phyloP scores from a whole-genome alignment of 2,329 filamentous ascomycete genomes.

The Cryoendolithus antarcticus region DNA sequence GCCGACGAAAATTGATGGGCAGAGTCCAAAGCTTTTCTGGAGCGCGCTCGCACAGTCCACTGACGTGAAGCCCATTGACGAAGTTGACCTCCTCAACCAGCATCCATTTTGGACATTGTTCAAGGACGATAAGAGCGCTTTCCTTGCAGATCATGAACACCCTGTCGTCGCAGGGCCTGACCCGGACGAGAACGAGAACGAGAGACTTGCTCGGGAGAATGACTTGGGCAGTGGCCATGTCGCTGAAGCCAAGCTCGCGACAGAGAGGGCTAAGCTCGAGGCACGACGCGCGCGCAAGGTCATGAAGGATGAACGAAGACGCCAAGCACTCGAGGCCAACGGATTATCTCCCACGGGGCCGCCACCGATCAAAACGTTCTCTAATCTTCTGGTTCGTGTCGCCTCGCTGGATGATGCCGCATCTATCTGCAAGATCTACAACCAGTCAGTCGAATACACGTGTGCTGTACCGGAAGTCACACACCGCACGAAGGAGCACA shows the following conservation, averaged over 20 bases:
- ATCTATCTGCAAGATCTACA: constrained; percentile 43
- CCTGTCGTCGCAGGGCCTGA: constrained; percentile 17
- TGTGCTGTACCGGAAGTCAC: constrained; percentile 35
- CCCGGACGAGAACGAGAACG: constrained; percentile 15
- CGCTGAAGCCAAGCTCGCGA: constrained; percentile 14
- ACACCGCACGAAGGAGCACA: constrained; percentile 25
- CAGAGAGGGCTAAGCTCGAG: constrained; percentile 16
- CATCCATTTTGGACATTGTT: constrained; percentile 23
- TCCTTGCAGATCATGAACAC: constrained; percentile 6
- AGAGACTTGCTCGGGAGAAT: constrained; percentile 12
- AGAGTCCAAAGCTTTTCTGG: constrained; percentile 19
- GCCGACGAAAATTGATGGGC: constrained; percentile 11
- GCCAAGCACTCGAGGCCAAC: too few species aligned
- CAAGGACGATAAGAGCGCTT: constrained; percentile 3
- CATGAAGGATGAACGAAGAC: too few species aligned
- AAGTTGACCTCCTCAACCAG: constrained; percentile 12
- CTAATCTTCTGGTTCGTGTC: constrained; percentile 35
- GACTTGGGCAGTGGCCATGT: constrained; percentile 16
- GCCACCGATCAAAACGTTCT: constrained; percentile 6
- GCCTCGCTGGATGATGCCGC: constrained; percentile 37
- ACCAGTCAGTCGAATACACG: constrained; percentile 40
- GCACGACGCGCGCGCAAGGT: constrained; percentile 7
- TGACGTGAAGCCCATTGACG: constrained; percentile 14
- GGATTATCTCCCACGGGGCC: too few species aligned
- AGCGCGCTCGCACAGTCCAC: constrained; percentile 11